Evolutionary conservation across 441 rosid species (phyloP).

Genomic region (Raphanus hybrid): DNA sequence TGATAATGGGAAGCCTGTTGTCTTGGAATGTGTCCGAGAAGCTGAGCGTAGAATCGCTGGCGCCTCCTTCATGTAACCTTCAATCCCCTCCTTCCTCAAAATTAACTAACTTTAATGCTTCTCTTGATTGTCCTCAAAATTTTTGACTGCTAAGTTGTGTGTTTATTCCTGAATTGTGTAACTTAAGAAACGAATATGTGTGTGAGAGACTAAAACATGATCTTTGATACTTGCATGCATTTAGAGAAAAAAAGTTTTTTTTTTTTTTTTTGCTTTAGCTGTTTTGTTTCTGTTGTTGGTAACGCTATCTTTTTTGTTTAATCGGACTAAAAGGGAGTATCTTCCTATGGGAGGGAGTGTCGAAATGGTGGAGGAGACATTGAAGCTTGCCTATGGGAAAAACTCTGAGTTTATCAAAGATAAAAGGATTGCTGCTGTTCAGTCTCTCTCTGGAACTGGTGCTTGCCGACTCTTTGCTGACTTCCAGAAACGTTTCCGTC

Average conservation of each 20-base stretch:
- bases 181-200: too few species aligned
- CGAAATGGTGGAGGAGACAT: slow-evolving; percentile 84
- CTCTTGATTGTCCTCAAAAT: too few species aligned
- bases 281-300: not conserved
- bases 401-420: slow-evolving; percentile 77
- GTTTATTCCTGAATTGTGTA: too few species aligned
- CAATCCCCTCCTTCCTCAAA: too few species aligned
- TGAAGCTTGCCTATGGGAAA: slow-evolving; percentile 95
- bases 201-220: too few species aligned
- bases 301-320: not conserved
- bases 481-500: slow-evolving; percentile 87
- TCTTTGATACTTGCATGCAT: not conserved
- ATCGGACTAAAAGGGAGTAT: slow-evolving; percentile 70
- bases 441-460: slow-evolving; percentile 94
- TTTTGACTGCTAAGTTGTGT: too few species aligned
- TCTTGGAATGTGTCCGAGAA: slow-evolving; percentile 88
- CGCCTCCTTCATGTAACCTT: slow-evolving; percentile 57
- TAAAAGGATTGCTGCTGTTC: slow-evolving; percentile 88
- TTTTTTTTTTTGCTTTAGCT: not conserved
- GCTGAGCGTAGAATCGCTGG: slow-evolving; percentile 91
- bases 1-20: slow-evolving; percentile 93
- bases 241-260: not conserved
- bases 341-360: slow-evolving; percentile 99
- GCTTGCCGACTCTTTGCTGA: slow-evolving; percentile 97
- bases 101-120: too few species aligned